Conservation (phyloP, 1,139 yeast genomes). For the Geotrichum klebahnii region DNA sequence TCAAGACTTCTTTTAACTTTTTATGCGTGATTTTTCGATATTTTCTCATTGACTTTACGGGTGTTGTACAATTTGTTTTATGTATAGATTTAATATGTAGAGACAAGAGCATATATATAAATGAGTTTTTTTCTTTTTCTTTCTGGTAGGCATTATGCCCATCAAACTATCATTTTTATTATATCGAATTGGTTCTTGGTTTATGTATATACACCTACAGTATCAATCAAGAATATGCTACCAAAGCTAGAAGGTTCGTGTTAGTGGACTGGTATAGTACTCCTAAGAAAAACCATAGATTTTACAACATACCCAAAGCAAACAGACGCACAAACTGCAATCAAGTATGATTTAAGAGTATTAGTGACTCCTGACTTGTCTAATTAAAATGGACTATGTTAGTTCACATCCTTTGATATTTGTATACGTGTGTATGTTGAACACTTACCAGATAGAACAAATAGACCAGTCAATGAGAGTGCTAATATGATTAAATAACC, state of each 20-base stretch:
- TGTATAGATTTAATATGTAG: constrained; percentile 25
- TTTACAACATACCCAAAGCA: constrained; percentile 36
- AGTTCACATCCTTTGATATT: too few species aligned
- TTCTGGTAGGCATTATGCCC: not conserved
- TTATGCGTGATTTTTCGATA: constrained; percentile 24
- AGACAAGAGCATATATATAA: constrained; percentile 11
- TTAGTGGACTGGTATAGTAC: too few species aligned
- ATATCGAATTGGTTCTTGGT: constrained; percentile 11
- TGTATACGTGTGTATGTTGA: not conserved
- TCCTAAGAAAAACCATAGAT: not conserved
- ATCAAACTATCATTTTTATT: too few species aligned
- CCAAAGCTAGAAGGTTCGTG: constrained; percentile 38
- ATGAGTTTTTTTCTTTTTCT: not conserved
- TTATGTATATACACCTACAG: constrained; percentile 42
- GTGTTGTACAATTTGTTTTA: constrained; percentile 6
- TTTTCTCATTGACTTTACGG: constrained; percentile 25
- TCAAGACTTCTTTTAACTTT: constrained; percentile 36
- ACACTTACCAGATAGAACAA: constrained; percentile 17
- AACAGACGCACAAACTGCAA: constrained; percentile 35
- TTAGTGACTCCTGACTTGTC: constrained; percentile 26
- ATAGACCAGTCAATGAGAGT: constrained; percentile 20
- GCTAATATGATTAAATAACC: constrained; percentile 8
- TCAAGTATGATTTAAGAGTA: constrained; percentile 26
- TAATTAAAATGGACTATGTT: too few species aligned
- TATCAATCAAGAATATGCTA: constrained; percentile 38